These are phyloP conservation scores for Vachellia pachyceras DNA, from an alignment of 306 rosid genomes.

Conservation along the genomic window DNA sequence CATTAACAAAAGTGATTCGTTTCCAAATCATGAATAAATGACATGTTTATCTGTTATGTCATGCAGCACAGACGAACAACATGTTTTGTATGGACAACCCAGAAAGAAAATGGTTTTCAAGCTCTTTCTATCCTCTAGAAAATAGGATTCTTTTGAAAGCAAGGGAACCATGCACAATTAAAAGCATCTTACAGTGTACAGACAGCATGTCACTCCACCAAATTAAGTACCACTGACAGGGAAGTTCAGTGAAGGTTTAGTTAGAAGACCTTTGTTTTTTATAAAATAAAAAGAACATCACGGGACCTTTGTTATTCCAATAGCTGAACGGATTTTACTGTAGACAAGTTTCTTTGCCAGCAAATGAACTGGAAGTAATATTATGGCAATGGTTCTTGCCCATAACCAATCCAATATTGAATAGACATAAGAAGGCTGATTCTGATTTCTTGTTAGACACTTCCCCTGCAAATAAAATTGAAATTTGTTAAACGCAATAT, in stretches of 20 bases:
- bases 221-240: not conserved
- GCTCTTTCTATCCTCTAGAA: not conserved
- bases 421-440: conserved; percentile 59
- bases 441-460: conserved; percentile 64
- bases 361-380: conserved; percentile 78
- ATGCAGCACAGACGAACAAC: conserved; percentile 18
- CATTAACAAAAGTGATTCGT: conserved; percentile 32
- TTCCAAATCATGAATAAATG: conserved; percentile 24
- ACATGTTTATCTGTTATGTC: conserved; percentile 1
- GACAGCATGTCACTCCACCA: conserved; percentile 25
- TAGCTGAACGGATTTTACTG: conserved; percentile 76
- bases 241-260: not conserved
- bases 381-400: conserved; percentile 74
- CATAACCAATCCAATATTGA: conserved; percentile 77
- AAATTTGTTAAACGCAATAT: conserved; percentile 36
- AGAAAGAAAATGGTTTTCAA: not conserved
- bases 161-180: conserved; percentile 5
- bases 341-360: conserved; percentile 81
- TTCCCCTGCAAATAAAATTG: conserved; percentile 62
- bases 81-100: not conserved
- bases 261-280: not conserved
- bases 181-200: conserved; percentile 8
- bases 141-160: conserved; percentile 13
- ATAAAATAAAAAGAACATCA: conserved; percentile 13
- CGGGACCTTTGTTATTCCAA: conserved; percentile 72